A percentile compares a stretch with the other conserved stretches of the same genome.
Conservation (phyloP, 306 rosid genomes). For the Rosa multiflora region DNA sequence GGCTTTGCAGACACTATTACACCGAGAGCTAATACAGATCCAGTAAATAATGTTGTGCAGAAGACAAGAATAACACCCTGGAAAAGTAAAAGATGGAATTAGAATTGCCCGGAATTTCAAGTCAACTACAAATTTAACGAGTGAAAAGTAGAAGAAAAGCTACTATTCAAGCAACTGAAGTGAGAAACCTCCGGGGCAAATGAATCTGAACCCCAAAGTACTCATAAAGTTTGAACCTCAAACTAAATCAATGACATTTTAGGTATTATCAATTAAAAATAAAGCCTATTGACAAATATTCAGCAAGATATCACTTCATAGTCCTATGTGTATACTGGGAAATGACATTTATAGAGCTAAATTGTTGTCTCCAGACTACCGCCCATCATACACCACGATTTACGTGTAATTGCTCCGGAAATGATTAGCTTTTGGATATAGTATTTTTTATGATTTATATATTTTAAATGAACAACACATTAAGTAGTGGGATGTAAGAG, state of each 20-base stretch:
- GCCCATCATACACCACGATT: not conserved
- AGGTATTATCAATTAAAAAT: not conserved
- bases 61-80: constrained; percentile 84
- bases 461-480: not conserved
- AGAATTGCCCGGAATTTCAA: constrained; percentile 22
- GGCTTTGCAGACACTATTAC: constrained; percentile 91
- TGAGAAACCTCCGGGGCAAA: not conserved
- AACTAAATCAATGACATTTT: not conserved
- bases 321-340: not conserved
- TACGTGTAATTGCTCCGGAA: not conserved
- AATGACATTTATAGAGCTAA: not conserved
- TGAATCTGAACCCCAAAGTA: not conserved
- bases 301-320: not conserved
- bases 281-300: not conserved
- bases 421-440: not conserved
- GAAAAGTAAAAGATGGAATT: constrained; percentile 24
- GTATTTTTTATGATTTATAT: not conserved
- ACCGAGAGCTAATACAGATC: constrained; percentile 86
- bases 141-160: constrained; percentile 7
- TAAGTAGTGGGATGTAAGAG: not conserved
- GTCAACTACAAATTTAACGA: constrained; percentile 2
- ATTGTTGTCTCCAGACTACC: not conserved
- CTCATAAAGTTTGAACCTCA: not conserved
- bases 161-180: not conserved
- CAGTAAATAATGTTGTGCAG: constrained; percentile 63